A percentile compares a stretch with the other conserved stretches of the same genome.
Evolutionary conservation across 2,329 filamentous ascomycete genomes (phyloP).

Genomic region (Penicillium griseofulvum): DNA sequence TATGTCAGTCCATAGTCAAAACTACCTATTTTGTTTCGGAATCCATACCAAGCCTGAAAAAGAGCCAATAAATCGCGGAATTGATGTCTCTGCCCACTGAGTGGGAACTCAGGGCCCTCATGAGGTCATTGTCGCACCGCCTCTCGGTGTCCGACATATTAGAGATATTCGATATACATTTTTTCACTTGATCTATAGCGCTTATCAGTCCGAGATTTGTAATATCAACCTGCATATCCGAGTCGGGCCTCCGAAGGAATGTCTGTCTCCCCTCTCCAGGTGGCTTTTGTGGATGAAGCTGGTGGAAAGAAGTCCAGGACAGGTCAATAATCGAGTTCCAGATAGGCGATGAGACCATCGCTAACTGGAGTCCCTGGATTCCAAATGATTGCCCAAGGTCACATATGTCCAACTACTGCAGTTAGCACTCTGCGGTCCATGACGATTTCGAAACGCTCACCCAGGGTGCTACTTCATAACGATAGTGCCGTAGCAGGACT

Average conservation of each 20-base stretch:
- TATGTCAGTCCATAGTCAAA: neutral
- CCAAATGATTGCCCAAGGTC: constrained; percentile 45
- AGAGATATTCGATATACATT: constrained; percentile 15
- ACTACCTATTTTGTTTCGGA: too few species aligned
- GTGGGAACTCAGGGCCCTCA: constrained; percentile 15
- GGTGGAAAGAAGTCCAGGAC: constrained; percentile 19
- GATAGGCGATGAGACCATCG: constrained; percentile 18
- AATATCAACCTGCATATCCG: constrained; percentile 2
- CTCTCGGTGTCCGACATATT: constrained; percentile 12
- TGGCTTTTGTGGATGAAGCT: constrained; percentile 1
- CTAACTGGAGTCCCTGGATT: constrained; percentile 34
- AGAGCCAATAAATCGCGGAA: constrained; percentile 31
- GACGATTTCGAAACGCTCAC: constrained; percentile 29
- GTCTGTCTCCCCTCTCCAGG: neutral
- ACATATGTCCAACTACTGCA: constrained; percentile 45
- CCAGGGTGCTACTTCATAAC: constrained; percentile 49
- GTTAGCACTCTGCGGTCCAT: neutral
- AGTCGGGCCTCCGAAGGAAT: neutral
- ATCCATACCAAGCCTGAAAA: constrained; percentile 28
- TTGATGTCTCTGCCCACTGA: constrained; percentile 17
- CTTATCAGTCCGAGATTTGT: constrained; percentile 14
- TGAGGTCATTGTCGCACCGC: constrained; percentile 3
- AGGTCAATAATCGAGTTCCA: constrained; percentile 20
- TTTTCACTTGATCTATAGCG: constrained; percentile 14
- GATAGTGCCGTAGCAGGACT: constrained; percentile 44